phyloP scores from a whole-genome alignment of 495 filamentous ascomycete genomes.

The Aspergillus hancockii region DNA sequence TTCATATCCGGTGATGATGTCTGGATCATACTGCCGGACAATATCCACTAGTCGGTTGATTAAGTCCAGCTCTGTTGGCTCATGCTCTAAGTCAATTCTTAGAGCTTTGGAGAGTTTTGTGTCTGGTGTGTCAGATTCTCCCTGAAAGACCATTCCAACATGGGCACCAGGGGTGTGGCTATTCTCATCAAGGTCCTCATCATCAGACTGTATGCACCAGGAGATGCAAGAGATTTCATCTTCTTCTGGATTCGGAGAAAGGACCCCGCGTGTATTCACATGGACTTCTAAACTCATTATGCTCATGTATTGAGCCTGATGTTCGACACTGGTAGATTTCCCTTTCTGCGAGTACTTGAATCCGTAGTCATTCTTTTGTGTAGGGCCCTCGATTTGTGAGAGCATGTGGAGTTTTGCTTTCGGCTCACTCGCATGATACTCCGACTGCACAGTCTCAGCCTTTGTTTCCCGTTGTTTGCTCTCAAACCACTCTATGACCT shows the following conservation, averaged over 20 bases:
- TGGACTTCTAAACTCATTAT: slow-evolving; percentile 96
- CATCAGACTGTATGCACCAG: slow-evolving; percentile 83
- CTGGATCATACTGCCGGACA: slow-evolving; percentile 81
- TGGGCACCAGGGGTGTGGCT: slow-evolving; percentile 52
- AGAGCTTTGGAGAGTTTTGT: slow-evolving; percentile 49
- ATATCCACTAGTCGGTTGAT: slow-evolving; percentile 82
- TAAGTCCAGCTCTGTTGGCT: slow-evolving; percentile 78
- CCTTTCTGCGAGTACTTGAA: slow-evolving; percentile 85
- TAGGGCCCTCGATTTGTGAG: slow-evolving; percentile 88
- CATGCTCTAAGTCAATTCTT: slow-evolving; percentile 65
- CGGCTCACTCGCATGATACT: slow-evolving; percentile 12
- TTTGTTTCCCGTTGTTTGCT: slow-evolving; percentile 28
- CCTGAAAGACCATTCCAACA: slow-evolving; percentile 56
- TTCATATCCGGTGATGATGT: slow-evolving; percentile 94
- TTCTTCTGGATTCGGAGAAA: slow-evolving; percentile 83
- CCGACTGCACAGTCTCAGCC: slow-evolving; percentile 3
- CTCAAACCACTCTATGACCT: slow-evolving; percentile 70
- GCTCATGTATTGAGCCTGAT: slow-evolving; percentile 93
- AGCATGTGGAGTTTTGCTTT: slow-evolving; percentile 42
- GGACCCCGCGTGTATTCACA: slow-evolving; percentile 78
- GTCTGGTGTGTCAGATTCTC: slow-evolving; percentile 46
- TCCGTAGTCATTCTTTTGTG: slow-evolving; percentile 79
- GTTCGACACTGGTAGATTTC: slow-evolving; percentile 73
- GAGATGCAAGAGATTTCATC: slow-evolving; percentile 91
- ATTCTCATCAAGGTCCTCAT: slow-evolving; percentile 54